A percentile compares a stretch with the other conserved stretches of the same genome.
These are phyloP conservation scores for Domatiomyces globalis DNA, from an alignment of 2,329 filamentous ascomycete genomes.

Conservation along the genomic window DNA sequence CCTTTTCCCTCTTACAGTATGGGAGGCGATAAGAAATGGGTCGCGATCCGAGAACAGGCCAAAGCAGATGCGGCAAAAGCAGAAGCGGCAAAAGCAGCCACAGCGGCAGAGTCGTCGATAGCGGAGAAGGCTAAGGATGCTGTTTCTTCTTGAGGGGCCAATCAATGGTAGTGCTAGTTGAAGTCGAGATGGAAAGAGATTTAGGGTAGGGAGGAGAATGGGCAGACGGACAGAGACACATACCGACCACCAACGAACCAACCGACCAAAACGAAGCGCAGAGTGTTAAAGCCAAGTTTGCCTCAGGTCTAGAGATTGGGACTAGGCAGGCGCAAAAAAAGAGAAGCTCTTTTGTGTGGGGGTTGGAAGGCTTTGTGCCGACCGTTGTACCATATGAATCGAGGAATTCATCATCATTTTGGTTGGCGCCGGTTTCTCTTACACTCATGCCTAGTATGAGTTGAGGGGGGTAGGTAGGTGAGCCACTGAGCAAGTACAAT, in stretches of 20 bases:
- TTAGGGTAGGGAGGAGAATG: not conserved
- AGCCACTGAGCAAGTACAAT: too few relatives aligned
- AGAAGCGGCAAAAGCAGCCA: not conserved
- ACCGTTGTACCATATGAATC: not conserved
- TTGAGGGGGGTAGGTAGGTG: too few relatives aligned
- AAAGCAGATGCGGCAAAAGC: constrained; percentile 4
- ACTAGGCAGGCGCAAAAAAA: not conserved
- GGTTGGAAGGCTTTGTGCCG: not conserved
- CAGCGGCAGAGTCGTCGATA: constrained; percentile 4
- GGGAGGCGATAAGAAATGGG: constrained; percentile 11
- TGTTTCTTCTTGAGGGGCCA: constrained; percentile 1
- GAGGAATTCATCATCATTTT: not conserved
- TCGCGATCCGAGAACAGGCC: constrained; percentile 8
- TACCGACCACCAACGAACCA: not conserved
- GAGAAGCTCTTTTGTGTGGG: not conserved
- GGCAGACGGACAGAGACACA: not conserved
- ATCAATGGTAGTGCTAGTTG: not conserved
- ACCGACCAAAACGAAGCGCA: not conserved
- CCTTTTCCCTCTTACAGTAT: constrained; percentile 2
- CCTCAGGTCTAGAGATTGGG: not conserved
- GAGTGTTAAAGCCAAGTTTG: not conserved
- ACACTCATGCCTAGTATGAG: too few relatives aligned
- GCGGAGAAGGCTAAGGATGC: constrained; percentile 12
- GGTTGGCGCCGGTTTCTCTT: not conserved
- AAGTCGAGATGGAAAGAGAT: not conserved